Evolutionary conservation across 768 basidiomycete species (phyloP).

Genomic region (Termitomyces sp.): DNA sequence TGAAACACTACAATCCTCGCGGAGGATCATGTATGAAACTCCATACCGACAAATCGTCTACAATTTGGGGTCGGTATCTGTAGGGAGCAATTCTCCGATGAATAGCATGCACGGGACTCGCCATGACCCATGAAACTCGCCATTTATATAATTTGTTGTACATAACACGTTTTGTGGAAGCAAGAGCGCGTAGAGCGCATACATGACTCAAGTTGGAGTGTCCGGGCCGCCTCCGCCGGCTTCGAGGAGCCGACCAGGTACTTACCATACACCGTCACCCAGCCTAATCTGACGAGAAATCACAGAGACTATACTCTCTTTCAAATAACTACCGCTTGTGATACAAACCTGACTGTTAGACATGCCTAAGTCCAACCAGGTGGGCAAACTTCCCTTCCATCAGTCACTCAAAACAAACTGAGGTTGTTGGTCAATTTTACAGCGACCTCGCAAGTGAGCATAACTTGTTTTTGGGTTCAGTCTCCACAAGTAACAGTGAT

Average conservation of each 20-base stretch:
- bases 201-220: neutral
- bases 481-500: neutral
- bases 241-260: neutral
- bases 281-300: neutral
- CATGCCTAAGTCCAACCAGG: slow-evolving; percentile 5
- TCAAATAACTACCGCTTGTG: neutral
- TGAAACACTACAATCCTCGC: neutral
- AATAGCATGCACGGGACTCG: too few species aligned
- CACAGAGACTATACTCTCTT: neutral
- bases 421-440: neutral
- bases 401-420: neutral
- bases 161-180: too few species aligned
- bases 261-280: too few species aligned
- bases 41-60: too few species aligned
- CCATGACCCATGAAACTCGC: too few species aligned
- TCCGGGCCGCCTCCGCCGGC: neutral
- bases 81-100: too few species aligned
- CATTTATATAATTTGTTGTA: too few species aligned
- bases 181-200: too few species aligned
- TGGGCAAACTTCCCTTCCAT: neutral
- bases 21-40: neutral
- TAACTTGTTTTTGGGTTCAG: neutral
- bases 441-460: slow-evolving; percentile 10
- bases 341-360: neutral
- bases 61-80: too few species aligned